phyloP scores from a whole-genome alignment of 148 eudicot genomes.

The Vaccinium myrtillus region DNA sequence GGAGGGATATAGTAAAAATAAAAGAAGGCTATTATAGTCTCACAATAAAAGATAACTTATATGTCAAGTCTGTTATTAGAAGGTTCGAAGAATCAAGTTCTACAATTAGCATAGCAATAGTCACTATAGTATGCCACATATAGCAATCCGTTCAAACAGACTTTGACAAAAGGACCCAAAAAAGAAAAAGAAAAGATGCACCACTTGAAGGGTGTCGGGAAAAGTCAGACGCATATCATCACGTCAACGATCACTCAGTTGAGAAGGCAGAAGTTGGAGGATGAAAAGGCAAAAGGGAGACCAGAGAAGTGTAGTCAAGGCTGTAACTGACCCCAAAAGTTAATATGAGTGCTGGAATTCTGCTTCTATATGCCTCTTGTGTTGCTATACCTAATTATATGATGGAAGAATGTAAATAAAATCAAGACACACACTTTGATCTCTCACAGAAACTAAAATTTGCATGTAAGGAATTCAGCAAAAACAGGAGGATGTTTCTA shows the following conservation, averaged over 20 bases:
- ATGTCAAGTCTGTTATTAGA: not conserved
- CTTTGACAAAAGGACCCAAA: not conserved
- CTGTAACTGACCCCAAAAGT: not conserved
- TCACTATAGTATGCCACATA: not conserved
- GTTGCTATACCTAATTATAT: not conserved
- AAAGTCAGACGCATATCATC: not conserved
- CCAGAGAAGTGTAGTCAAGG: constrained; percentile 6
- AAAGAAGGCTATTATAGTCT: not conserved
- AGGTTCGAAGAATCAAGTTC: not conserved
- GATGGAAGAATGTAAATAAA: not conserved
- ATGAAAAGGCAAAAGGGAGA: not conserved
- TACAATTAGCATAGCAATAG: not conserved
- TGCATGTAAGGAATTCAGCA: not conserved
- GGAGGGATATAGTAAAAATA: constrained; percentile 7
- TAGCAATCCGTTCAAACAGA: not conserved
- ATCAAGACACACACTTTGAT: not conserved
- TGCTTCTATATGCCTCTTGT: constrained; percentile 5
- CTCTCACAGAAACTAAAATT: not conserved
- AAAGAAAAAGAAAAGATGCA: not conserved
- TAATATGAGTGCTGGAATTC: not conserved
- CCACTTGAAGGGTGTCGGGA: not conserved
- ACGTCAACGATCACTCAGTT: not conserved
- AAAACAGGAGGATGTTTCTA: not conserved
- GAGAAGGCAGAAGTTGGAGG: constrained; percentile 2
- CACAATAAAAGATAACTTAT: not conserved